A percentile compares a stretch with the other conserved stretches of the same genome.
Conservation (phyloP, 495 filamentous ascomycete species). For the Glonium stellatum region DNA sequence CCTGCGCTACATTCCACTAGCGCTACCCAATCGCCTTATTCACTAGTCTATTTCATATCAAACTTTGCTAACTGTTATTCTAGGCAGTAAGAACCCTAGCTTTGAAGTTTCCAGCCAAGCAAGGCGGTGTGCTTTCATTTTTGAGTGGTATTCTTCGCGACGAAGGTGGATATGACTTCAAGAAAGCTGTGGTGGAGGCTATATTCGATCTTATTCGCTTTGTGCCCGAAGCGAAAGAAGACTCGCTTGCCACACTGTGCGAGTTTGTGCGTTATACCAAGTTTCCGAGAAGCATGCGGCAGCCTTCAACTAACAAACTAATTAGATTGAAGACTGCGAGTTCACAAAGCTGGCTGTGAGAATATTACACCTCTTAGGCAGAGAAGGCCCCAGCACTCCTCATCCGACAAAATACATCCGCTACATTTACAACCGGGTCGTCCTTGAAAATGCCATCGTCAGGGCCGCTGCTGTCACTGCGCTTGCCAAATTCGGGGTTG, state of each 20-base stretch:
- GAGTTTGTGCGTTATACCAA: constrained; percentile 53
- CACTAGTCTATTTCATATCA: not conserved
- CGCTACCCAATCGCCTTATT: not conserved
- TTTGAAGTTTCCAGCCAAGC: constrained; percentile 96
- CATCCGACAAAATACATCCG: constrained; percentile 98
- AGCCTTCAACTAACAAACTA: too few species aligned
- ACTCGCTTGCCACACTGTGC: constrained; percentile 91
- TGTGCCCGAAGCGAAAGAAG: constrained; percentile 94
- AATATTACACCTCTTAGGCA: constrained; percentile 84
- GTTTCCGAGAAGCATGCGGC: too few species aligned
- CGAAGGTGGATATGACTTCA: constrained; percentile 97
- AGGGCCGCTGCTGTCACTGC: constrained; percentile 93
- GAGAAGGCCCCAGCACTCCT: constrained; percentile 90
- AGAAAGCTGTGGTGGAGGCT: constrained; percentile 94
- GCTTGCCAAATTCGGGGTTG: constrained; percentile 93
- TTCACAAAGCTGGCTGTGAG: constrained; percentile 97
- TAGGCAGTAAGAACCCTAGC: constrained; percentile 85
- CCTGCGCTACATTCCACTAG: not conserved
- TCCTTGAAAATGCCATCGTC: constrained; percentile 93
- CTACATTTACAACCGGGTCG: constrained; percentile 98
- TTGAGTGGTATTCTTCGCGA: constrained; percentile 90
- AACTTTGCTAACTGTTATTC: not conserved
- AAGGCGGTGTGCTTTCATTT: constrained; percentile 96
- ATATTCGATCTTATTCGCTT: constrained; percentile 99
- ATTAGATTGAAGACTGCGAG: constrained; percentile 87